Conservation (phyloP, 2,329 filamentous ascomycete species). For the Zymoseptoria crescenta region DNA sequence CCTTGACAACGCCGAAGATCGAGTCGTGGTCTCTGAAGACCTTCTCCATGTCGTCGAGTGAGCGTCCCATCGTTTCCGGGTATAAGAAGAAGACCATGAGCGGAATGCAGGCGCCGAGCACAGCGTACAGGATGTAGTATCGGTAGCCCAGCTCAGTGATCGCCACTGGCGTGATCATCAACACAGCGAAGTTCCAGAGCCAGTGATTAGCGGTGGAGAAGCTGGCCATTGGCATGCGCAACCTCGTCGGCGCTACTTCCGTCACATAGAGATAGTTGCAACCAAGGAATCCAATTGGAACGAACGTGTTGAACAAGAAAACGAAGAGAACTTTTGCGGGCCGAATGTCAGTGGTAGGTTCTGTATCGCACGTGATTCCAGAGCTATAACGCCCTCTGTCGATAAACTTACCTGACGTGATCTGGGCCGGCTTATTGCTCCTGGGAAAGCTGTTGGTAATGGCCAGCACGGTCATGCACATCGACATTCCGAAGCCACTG, state of each 20-base stretch:
- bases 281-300: constrained; percentile 52
- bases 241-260: constrained; percentile 47
- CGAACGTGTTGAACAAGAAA: constrained; percentile 54
- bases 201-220: constrained; percentile 50
- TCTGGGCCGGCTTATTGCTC: constrained; percentile 40
- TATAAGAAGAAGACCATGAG: constrained; percentile 48
- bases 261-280: constrained; percentile 55
- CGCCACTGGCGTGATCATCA: constrained; percentile 41
- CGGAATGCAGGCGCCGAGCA: constrained; percentile 40
- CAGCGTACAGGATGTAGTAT: constrained; percentile 46
- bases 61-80: constrained; percentile 42
- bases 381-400: neutral
- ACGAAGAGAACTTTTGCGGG: constrained; percentile 42
- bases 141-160: constrained; percentile 45
- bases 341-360: no score
- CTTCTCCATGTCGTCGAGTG: constrained; percentile 48
- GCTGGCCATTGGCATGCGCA: constrained; percentile 46
- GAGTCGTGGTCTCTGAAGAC: constrained; percentile 23
- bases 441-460: constrained; percentile 44
- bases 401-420: constrained; percentile 32
- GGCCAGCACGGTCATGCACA: constrained; percentile 49
- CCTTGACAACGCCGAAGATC: constrained; percentile 8
- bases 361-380: no score
- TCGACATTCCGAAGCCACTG: constrained; percentile 45
- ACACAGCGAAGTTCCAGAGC: constrained; percentile 43